These are phyloP conservation scores for Nepenthes mirabilis DNA, from an alignment of 148 eudicot genomes.

Conservation along the genomic window DNA sequence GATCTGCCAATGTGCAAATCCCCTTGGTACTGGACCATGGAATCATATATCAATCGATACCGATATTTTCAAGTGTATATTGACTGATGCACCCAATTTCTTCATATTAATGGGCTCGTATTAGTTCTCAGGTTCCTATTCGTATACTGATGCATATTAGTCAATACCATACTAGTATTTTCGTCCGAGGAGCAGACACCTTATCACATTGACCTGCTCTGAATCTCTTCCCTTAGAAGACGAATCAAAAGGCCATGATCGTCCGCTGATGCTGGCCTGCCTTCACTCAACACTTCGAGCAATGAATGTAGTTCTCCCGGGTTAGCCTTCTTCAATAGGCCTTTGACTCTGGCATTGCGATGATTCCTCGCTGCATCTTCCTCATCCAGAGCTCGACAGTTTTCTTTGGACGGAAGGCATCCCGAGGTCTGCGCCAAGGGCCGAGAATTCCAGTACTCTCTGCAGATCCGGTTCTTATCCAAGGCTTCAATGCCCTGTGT, in stretches of 20 bases:
- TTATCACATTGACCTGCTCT: constrained; percentile 29
- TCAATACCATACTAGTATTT: no score
- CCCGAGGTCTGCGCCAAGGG: constrained; percentile 46
- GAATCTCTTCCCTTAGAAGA: constrained; percentile 62
- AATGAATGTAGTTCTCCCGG: constrained; percentile 59
- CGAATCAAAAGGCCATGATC: constrained; percentile 14
- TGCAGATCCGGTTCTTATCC: constrained; percentile 46
- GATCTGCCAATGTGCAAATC: no score
- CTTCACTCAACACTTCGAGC: constrained; percentile 17
- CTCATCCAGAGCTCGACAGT: background rate
- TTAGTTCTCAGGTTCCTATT: no score
- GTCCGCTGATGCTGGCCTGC: constrained; percentile 3
- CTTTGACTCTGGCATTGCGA: constrained; percentile 16
- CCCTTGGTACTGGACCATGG: no score
- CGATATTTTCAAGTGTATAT: no score
- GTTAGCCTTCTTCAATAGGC: constrained; percentile 73
- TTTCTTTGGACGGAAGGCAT: constrained; percentile 19
- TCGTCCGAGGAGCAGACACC: background rate
- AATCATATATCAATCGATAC: no score
- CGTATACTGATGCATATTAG: no score
- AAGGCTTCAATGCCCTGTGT: constrained; percentile 72
- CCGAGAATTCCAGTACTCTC: constrained; percentile 76
- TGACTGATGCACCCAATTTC: no score
- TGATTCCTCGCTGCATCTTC: constrained; percentile 4
- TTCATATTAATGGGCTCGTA: no score